These are phyloP conservation scores for Vairimorpha necatrix DNA, from an alignment of 371 early-diverging fungal species.

Conservation along the genomic window DNA sequence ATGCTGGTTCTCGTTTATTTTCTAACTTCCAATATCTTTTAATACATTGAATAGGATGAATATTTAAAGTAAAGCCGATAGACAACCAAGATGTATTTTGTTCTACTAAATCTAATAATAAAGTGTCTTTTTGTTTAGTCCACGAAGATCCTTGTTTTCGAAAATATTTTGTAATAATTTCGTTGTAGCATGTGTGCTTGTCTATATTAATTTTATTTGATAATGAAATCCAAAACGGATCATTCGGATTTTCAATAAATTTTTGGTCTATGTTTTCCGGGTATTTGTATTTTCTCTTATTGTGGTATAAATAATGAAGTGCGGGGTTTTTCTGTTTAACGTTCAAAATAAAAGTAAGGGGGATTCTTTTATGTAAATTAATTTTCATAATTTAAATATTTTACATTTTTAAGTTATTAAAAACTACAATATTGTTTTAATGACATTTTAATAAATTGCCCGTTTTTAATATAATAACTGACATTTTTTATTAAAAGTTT, in stretches of 20 bases:
- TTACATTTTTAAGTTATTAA: no score
- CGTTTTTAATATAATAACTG: no score
- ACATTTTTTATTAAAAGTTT: no score
- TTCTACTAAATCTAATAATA: neutral
- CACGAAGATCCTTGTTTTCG: neutral
- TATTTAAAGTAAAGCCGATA: neutral
- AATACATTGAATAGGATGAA: neutral
- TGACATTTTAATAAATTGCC: no score
- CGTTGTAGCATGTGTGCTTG: neutral
- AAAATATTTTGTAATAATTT: conserved; percentile 3
- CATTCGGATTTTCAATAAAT: neutral
- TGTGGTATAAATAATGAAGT: no score
- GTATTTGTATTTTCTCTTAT: no score
- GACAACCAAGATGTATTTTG: neutral
- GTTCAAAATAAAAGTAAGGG: no score
- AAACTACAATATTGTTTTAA: no score
- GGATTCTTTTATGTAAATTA: no score
- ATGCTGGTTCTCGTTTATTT: neutral
- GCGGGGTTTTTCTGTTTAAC: neutral
- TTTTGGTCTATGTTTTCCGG: neutral
- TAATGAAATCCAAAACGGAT: neutral
- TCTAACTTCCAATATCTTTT: neutral
- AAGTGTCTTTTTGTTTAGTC: neutral
- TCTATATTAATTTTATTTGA: neutral
- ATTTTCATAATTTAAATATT: no score